Base-by-base conservation (phyloP, 768 basidiomycete species). In the Stropharia rugosoannulata region DNA sequence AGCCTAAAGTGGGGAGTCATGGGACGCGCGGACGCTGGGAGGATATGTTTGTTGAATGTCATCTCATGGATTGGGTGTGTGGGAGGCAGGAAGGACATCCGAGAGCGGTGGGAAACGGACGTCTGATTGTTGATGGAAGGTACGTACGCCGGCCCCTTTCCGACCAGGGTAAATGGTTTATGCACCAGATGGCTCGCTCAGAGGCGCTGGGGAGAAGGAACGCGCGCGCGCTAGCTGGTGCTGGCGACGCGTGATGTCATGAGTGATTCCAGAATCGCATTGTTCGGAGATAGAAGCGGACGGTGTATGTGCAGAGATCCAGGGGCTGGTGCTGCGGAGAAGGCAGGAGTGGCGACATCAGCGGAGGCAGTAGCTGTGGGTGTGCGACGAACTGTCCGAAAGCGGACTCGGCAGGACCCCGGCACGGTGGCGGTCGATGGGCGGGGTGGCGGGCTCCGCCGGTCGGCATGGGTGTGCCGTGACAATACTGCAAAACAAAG, bases 251-350 rank as follows among this genome's bases (percentile, higher is more conserved):
- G 41, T 44, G 47, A 57, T 41, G 51, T 36, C 45, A 53, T 49
- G 45, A 53, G 59, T 52, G 55, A 51, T 55, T 60, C 59, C 56
- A 44, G 55, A 54, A 49, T 49, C 46, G 27, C 50, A 48, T 35
- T 56, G 57, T 36, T 58, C 49, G 50, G 55, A 39, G 59, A 42
- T 58, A 57, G 53, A 51, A 51, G 49, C 49, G 29, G 39, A 45
- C 50, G 42, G 54, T 39, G 44, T 36, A 39, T 32, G 41, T 44
- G 22, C 57, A 59, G 59, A 64, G 59, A 61, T 65, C 61, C 61
- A 55, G 54, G 45, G 27, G 55, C 41, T 39, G 54, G 16, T 59
- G 64, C 64, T 65, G 64, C 64, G 64, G 64, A 65, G 60, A 65
- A 63, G 22, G 22, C 22, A 2, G 22, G 22, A 22, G 29, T 32